Evolutionary conservation across 2,329 filamentous ascomycete genomes (phyloP).

Genomic region (Hypoxylon rubiginosum): DNA sequence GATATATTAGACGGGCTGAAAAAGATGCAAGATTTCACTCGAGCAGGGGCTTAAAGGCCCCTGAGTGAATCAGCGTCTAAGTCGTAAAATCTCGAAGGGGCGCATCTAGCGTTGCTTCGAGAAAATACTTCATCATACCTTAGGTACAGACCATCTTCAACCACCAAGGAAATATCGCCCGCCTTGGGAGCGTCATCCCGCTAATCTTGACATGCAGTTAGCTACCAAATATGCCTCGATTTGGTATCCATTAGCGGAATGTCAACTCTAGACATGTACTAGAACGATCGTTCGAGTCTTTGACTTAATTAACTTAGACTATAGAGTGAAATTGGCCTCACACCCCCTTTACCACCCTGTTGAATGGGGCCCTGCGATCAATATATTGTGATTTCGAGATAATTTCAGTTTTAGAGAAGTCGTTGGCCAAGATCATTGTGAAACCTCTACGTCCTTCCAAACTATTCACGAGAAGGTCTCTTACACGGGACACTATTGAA

Average conservation of each 20-base stretch:
- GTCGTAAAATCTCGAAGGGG: conserved; percentile 13
- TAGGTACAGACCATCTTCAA: not conserved
- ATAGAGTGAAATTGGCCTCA: not conserved
- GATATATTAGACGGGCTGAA: conserved; percentile 25
- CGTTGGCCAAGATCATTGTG: not conserved
- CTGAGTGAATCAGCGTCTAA: conserved; percentile 11
- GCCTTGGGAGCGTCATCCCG: not conserved
- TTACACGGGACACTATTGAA: not conserved
- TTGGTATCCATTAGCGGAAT: not conserved
- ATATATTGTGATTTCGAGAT: not conserved
- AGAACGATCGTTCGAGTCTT: not conserved
- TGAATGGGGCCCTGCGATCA: not conserved
- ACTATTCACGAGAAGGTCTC: not conserved
- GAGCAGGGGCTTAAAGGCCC: conserved; percentile 8
- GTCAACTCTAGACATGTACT: not conserved
- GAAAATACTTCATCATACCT: conserved; percentile 1
- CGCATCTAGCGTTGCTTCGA: conserved; percentile 24
- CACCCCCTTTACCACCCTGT: not conserved
- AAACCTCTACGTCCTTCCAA: not conserved
- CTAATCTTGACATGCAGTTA: not conserved
- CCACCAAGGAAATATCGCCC: not conserved
- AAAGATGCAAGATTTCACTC: conserved; percentile 15
- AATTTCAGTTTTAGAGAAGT: not conserved
- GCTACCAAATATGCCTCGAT: not conserved
- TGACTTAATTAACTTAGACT: not conserved